A percentile compares a stretch with the other conserved stretches of the same genome.
Conservation (phyloP, 108 stramenopile genomes). For the Schizochytrium sp. region DNA sequence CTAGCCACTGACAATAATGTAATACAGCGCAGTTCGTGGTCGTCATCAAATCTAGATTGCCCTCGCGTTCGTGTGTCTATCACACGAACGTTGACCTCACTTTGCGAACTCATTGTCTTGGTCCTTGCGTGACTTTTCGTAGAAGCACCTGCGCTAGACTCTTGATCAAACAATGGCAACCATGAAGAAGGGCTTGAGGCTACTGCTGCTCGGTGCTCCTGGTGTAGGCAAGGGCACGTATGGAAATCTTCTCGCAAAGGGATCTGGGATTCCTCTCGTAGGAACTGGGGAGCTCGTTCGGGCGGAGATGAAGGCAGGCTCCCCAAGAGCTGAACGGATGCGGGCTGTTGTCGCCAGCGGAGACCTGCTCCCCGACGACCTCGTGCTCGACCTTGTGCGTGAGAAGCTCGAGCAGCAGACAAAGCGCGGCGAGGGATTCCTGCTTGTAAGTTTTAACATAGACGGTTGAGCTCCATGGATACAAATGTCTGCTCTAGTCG, state of each 20-base stretch:
- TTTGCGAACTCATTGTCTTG: too few species aligned
- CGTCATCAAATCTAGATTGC: too few species aligned
- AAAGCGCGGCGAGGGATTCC: background rate
- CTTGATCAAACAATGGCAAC: background rate
- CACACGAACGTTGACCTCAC: too few species aligned
- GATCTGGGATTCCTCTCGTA: slow-evolving; percentile 44
- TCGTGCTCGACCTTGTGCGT: slow-evolving; percentile 62
- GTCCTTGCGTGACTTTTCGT: too few species aligned
- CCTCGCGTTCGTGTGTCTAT: too few species aligned
- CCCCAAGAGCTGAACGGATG: background rate
- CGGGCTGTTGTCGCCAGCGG: background rate
- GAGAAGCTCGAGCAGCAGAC: slow-evolving; percentile 15
- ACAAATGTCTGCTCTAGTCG: background rate
- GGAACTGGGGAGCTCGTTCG: slow-evolving; percentile 62
- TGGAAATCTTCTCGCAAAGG: slow-evolving; percentile 42
- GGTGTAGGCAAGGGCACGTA: slow-evolving; percentile 66
- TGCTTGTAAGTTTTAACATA: slow-evolving; percentile 12
- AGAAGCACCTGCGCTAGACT: too few species aligned
- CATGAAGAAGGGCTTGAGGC: slow-evolving; percentile 2
- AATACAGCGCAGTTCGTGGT: too few species aligned
- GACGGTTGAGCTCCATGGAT: slow-evolving; percentile 6
- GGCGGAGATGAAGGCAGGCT: slow-evolving; percentile 49
- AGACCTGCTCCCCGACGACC: slow-evolving; percentile 60
- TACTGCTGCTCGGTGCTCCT: slow-evolving; percentile 64
- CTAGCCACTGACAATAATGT: too few species aligned